Evolutionary conservation across 345 rosid species (phyloP).

Genomic region (Linum tenue): DNA sequence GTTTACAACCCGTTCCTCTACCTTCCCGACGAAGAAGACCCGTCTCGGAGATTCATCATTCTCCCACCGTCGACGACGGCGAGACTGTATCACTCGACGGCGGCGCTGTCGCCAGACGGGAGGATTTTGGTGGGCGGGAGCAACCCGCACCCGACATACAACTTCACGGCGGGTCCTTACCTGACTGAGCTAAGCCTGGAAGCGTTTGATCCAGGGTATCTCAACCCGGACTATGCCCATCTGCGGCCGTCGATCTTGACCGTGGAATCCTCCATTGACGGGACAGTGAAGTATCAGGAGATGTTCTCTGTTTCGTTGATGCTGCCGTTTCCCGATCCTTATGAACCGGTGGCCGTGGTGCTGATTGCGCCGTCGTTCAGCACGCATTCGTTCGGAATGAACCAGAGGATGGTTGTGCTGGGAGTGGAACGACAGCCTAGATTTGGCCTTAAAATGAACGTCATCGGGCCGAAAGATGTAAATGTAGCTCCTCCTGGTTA

Average conservation of each 20-base stretch:
- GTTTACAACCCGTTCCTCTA: conserved; percentile 30
- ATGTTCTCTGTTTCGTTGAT: conserved; percentile 33
- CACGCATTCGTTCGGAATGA: conserved; percentile 65
- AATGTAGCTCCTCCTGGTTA: conserved; percentile 51
- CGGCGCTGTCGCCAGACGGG: conserved; percentile 61
- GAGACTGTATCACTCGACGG: conserved; percentile 76
- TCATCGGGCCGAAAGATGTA: conserved; percentile 30
- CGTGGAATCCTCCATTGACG: conserved; percentile 33
- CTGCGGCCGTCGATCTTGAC: conserved; percentile 52
- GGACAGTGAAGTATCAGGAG: conserved; percentile 30
- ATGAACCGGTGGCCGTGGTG: conserved; percentile 21
- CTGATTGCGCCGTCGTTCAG: conserved; percentile 52
- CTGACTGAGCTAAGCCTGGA: conserved; percentile 76
- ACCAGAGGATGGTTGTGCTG: conserved; percentile 53
- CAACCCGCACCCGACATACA: conserved; percentile 61
- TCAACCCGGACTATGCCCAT: conserved; percentile 28
- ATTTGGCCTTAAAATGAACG: conserved; percentile 36
- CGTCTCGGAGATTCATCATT: conserved; percentile 39
- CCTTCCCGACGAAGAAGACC: conserved; percentile 3
- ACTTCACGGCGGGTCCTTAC: conserved; percentile 53
- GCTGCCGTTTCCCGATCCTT: conserved; percentile 10
- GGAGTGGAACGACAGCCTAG: conserved; percentile 30
- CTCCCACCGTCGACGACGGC: conserved; percentile 40
- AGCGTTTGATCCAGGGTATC: conserved; percentile 62
- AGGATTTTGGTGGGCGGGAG: conserved; percentile 80